Base-by-base conservation (phyloP, 768 basidiomycete species). In the Coprinopsis marcescibilis region DNA sequence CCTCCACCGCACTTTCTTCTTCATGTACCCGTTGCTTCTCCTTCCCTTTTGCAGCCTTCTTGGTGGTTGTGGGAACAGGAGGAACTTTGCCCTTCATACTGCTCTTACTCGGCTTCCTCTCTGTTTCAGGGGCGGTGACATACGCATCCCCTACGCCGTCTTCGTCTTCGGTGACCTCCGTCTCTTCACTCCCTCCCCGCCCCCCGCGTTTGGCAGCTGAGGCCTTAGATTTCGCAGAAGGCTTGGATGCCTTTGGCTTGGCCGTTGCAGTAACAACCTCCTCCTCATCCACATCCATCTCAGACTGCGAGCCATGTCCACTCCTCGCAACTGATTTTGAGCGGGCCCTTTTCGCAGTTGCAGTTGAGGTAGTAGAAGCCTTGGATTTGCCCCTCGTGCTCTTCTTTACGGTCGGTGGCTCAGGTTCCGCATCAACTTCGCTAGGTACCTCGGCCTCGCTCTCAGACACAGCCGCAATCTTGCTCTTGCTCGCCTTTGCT, bases 261-360 rank as follows among this genome's bases (percentile, higher is more conserved):
- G 13, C 35, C 10, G 13, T 25, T 26, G 34, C 27, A n/a, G 24
- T 32, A 24, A n/a, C 15, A 3, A 32, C 24, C 15, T 38, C 38
- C 19, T 48, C 46, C 10, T 30, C 32, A 4, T 20, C 46, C 19
- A 21, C 29, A 34, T 48, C 49, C 12, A 17, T 17, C 21, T 39
- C 52, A 20, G 41, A 23, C 34, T 52, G 41, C 34, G 52, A 51
- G 12, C 44, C 36, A 17, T 24, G 38, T 12, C 24, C 47, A 19
- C 52, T 41, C 23, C 39, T 54, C 35, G 62, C 58, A 47, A 57
- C 60, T 13, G 62, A 62, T 51, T 60, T 64, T 25, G 57, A 55
- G 13, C 58, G 52, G 11, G 55, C 49, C 35, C 55, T 60, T 36
- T 52, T 51, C 25, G 21, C 25, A 10, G 21, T 40, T 15, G 38